Conservation (phyloP, 2,329 filamentous ascomycete genomes). For the Calonectria naviculata region DNA sequence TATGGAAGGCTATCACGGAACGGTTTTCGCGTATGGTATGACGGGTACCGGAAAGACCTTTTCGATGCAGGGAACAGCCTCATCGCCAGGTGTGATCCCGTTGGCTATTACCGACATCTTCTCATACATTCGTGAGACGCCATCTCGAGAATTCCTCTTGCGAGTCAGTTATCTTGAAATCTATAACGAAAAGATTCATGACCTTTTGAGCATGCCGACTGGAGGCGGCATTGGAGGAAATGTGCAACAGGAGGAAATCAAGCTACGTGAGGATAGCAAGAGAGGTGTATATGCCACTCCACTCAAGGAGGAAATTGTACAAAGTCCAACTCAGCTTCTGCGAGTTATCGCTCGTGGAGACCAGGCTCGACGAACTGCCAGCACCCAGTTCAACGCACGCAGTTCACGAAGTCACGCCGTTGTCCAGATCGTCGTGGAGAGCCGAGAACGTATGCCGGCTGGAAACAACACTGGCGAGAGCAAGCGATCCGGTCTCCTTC, state of each 20-base stretch:
- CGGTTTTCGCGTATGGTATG: conserved; percentile 99
- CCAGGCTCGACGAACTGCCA: conserved; percentile 87
- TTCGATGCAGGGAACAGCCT: conserved; percentile 98
- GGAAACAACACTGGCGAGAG: conserved; percentile 51
- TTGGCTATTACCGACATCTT: conserved; percentile 99
- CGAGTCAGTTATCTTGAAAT: conserved; percentile 99
- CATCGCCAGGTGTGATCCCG: conserved; percentile 95
- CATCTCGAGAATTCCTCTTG: conserved; percentile 91
- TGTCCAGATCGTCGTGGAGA: conserved; percentile 98
- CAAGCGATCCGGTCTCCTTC: conserved; percentile 77
- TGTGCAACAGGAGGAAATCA: conserved; percentile 87
- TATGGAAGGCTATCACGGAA: conserved; percentile 99
- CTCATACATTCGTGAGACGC: conserved; percentile 97
- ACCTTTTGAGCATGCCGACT: conserved; percentile 83
- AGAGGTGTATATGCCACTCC: conserved; percentile 96
- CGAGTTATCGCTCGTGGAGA: conserved; percentile 96
- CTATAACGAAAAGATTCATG: conserved; percentile 98
- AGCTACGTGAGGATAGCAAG: conserved; percentile 95
- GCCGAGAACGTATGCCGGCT: conserved; percentile 82
- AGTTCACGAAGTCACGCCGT: conserved; percentile 98
- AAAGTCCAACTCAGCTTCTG: conserved; percentile 94
- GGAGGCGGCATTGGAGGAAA: conserved; percentile 64
- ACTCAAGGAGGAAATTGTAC: conserved; percentile 97
- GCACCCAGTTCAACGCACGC: conserved; percentile 95
- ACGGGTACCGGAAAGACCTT: conserved; percentile 99